Conservation (phyloP, 1,284 basidiomycete species). For the Puccinia polysora region DNA sequence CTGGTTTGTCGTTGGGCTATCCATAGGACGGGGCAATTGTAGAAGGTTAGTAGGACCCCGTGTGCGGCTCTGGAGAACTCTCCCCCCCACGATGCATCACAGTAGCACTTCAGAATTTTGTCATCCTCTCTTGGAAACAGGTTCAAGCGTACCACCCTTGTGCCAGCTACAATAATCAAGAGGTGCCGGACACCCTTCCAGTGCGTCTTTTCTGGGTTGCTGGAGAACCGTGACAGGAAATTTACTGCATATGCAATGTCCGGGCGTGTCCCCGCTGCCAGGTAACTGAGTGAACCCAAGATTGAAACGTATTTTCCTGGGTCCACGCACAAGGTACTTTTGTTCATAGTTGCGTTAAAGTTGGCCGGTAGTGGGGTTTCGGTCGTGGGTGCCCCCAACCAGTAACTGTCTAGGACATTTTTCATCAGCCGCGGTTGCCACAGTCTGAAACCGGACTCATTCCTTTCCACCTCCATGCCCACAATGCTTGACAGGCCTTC, state of each 20-base stretch:
- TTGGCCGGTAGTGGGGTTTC: constrained; percentile 1
- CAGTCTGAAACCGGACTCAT: background rate
- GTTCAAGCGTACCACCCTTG: background rate
- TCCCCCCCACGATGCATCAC: constrained; percentile 5
- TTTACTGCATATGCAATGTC: constrained; percentile 24
- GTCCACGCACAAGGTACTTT: too few relatives aligned
- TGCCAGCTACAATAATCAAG: background rate
- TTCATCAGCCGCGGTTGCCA: background rate
- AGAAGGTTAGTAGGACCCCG: background rate
- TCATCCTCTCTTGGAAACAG: background rate
- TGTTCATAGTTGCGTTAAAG: background rate
- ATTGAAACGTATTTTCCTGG: background rate
- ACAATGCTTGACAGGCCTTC: background rate
- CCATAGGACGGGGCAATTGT: background rate
- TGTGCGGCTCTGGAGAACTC: background rate
- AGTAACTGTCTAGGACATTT: background rate
- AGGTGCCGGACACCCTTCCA: constrained; percentile 11
- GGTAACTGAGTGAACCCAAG: background rate
- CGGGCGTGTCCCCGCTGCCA: background rate
- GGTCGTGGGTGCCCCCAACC: background rate
- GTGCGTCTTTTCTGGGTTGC: background rate
- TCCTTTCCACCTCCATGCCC: background rate
- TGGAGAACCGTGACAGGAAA: background rate
- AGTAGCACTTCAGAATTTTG: background rate
- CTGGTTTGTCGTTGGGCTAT: background rate